phyloP scores from a whole-genome alignment of 345 rosid species.

The Citrus hindsii region DNA sequence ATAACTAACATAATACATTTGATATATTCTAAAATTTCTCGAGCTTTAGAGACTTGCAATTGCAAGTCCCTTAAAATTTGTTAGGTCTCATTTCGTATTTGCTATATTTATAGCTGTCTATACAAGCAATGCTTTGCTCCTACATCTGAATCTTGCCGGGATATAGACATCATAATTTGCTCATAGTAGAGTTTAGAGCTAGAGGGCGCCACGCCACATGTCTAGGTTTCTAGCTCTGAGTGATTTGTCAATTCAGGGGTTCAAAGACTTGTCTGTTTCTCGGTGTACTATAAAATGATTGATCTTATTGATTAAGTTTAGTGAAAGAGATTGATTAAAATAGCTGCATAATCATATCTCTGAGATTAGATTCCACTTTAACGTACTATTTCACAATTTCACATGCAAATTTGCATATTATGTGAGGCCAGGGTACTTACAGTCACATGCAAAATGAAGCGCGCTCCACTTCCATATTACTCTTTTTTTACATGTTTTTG shows the following conservation, averaged over 20 bases:
- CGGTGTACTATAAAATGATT: neutral
- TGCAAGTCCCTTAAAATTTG: neutral
- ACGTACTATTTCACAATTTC: too few species aligned
- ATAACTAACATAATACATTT: fast-evolving
- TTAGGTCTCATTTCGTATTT: neutral
- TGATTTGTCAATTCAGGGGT: neutral
- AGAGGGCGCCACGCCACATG: neutral
- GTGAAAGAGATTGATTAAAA: neutral
- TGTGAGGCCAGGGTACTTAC: too few species aligned
- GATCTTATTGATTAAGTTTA: neutral
- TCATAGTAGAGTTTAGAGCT: too few species aligned
- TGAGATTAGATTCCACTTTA: too few species aligned
- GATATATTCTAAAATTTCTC: too few species aligned
- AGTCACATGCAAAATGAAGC: too few species aligned
- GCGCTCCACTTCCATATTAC: too few species aligned
- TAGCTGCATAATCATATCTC: neutral
- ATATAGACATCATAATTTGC: neutral
- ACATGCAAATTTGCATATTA: too few species aligned
- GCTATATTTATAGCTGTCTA: neutral
- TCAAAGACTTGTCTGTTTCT: neutral
- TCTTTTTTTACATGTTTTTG: too few species aligned
- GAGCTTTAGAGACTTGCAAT: neutral
- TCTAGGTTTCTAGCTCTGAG: neutral
- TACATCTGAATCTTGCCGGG: neutral
- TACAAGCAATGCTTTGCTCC: neutral